A percentile compares a stretch with the other conserved stretches of the same genome.
Evolutionary conservation across 2,329 filamentous ascomycete genomes (phyloP).

Genomic region (Emydomyces testavorans): DNA sequence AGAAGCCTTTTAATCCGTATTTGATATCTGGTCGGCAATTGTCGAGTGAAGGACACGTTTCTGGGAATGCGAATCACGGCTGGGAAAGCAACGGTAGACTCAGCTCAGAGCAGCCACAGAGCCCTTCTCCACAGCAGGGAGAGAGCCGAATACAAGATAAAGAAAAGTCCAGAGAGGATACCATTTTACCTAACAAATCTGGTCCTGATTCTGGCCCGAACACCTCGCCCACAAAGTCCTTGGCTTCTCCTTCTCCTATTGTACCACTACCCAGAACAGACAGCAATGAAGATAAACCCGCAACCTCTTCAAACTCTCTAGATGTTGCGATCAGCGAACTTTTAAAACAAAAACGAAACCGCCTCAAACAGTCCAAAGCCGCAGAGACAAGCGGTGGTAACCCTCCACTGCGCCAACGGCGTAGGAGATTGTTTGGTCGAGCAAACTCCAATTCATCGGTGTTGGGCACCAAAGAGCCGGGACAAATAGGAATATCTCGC

Average conservation of each 20-base stretch:
- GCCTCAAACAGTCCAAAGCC: conserved; percentile 22
- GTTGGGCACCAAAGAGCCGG: conserved; percentile 16
- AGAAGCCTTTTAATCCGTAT: conserved; percentile 41
- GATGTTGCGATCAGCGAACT: conserved; percentile 30
- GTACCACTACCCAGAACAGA: conserved; percentile 5
- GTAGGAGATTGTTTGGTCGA: conserved; percentile 34
- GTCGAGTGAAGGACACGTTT: conserved; percentile 16
- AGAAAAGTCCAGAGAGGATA: neutral
- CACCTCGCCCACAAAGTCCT: conserved; percentile 16
- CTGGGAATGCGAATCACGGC: neutral
- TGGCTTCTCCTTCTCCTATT: conserved; percentile 20
- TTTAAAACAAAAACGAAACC: conserved; percentile 31
- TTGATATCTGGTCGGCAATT: conserved; percentile 22
- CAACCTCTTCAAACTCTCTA: conserved; percentile 9
- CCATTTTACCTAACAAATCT: conserved; percentile 11
- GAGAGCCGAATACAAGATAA: neutral
- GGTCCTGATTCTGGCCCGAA: conserved; percentile 10
- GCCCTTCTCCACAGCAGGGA: neutral
- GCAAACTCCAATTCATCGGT: conserved; percentile 32
- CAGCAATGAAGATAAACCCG: conserved; percentile 3
- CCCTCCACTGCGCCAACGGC: conserved; percentile 19
- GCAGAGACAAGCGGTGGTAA: conserved; percentile 15
- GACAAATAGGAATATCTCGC: conserved; percentile 25
- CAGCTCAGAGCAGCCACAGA: neutral
- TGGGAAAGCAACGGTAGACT: neutral